Evolutionary conservation across 441 rosid species (phyloP).

Genomic region (Eruca vesicaria): DNA sequence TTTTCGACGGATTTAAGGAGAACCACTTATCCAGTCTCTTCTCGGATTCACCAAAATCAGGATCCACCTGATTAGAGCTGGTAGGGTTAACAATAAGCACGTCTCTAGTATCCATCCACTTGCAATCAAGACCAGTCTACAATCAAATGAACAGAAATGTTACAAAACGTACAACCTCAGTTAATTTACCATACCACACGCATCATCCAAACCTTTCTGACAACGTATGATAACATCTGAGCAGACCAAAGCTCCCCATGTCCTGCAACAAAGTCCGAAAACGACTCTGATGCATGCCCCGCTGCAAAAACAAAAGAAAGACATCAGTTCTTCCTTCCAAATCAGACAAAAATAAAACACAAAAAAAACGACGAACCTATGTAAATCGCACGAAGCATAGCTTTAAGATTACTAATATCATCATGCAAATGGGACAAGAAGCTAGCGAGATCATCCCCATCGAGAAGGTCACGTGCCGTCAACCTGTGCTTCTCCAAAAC

Average conservation of each 20-base stretch:
- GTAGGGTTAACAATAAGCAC: slow-evolving; percentile 85
- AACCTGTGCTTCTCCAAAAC: slow-evolving; percentile 70
- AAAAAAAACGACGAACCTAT: slow-evolving; percentile 49
- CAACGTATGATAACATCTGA: slow-evolving; percentile 70
- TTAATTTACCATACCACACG: not conserved
- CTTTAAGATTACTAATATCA: slow-evolving; percentile 78
- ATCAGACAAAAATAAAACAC: not conserved
- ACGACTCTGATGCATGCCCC: slow-evolving; percentile 91
- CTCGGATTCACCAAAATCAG: slow-evolving; percentile 76
- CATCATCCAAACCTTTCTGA: slow-evolving; percentile 60
- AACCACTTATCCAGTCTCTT: slow-evolving; percentile 80
- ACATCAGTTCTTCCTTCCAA: slow-evolving; percentile 6
- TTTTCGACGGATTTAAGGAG: slow-evolving; percentile 56
- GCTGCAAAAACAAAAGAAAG: slow-evolving; percentile 48
- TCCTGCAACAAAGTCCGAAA: slow-evolving; percentile 90
- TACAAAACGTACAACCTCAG: slow-evolving; percentile 4
- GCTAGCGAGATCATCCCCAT: slow-evolving; percentile 67
- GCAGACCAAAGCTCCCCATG: slow-evolving; percentile 98
- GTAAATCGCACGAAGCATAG: slow-evolving; percentile 94
- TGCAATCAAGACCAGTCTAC: slow-evolving; percentile 77
- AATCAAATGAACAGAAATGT: slow-evolving; percentile 18
- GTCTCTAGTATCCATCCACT: slow-evolving; percentile 97
- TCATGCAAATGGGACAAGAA: slow-evolving; percentile 67
- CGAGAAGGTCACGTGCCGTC: slow-evolving; percentile 76
- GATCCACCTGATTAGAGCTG: slow-evolving; percentile 88